Evolutionary conservation across 805 yeast genomes (phyloP), one percentile per base, ranked within the genome.

Genomic region (Kazachstania martiniae): DNA sequence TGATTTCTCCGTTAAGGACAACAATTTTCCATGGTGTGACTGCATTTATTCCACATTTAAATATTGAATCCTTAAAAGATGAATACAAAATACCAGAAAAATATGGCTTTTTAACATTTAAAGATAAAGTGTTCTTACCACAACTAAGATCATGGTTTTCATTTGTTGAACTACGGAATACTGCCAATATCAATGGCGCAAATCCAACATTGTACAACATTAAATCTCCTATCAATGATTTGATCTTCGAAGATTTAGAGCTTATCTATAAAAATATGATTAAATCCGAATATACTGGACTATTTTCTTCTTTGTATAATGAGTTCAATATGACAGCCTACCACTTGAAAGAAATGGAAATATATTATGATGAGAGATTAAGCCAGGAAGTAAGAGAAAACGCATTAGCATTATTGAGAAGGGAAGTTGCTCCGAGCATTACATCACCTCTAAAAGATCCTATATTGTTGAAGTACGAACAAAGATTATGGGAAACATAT

Each of bases 1-100:
- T 74, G 43, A 37, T 79, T 12, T 61, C 70, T 4, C 82, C 83
- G 1, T 49, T 80, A 34, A 48, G 59, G 12, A 42, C 62, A 18
- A 61, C 80, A 0, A 49, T 58, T 35, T 70, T 71, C 43, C 85
- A 78, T 46, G 77, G 77, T 8, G 70, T 72, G n/a, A 61, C 68
- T 14, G 71, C 74, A 3, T 67, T 74, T 34, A 55, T 77, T 9
- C 86, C 86, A 1, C 51, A 61, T 29, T 59, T 65, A 25, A 63
- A 53, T 38, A 44, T 62, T n/a, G 46, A 51, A 4, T 52, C 68
- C 3, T 51, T 77, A 28, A 49, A 47, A 7, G 58, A 59, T 12
- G 86, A 77, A 48, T 77, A 77, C 39, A 40, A 52, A 12, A 49
- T 57, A 27, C 64, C 63, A 8, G 53, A 63, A 1, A 29, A 61